A percentile compares a stretch with the other conserved stretches of the same genome.
Evolutionary conservation across 768 basidiomycete genomes (phyloP).

Genomic region (Russula griseocarnosa): DNA sequence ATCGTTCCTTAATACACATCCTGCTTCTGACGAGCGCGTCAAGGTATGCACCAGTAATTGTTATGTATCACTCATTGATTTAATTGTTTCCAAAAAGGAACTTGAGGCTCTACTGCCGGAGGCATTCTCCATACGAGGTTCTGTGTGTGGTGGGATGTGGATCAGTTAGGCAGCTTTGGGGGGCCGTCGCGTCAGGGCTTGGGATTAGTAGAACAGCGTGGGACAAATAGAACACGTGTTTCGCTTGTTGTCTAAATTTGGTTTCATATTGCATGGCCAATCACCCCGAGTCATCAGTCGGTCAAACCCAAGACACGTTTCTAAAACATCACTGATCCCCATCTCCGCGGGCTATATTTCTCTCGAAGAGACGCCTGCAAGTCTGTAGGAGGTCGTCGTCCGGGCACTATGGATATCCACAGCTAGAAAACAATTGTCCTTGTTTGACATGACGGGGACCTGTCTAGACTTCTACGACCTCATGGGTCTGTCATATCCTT

Average conservation of each 20-base stretch:
- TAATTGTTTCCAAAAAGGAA: slow-evolving; percentile 23
- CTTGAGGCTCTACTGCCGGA: slow-evolving; percentile 55
- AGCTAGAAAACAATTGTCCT: not conserved
- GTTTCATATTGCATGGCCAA: not conserved
- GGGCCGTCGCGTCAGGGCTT: not conserved
- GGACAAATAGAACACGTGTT: not conserved
- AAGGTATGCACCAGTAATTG: slow-evolving; percentile 44
- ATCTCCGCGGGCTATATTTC: not conserved
- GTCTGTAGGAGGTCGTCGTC: not conserved
- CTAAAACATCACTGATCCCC: not conserved
- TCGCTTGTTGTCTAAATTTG: not conserved
- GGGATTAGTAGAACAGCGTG: not conserved
- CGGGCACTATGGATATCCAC: not conserved
- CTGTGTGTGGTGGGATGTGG: slow-evolving; percentile 44
- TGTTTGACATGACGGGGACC: not conserved
- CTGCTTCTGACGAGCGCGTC: slow-evolving; percentile 65
- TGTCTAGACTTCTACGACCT: not conserved
- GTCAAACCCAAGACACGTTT: not conserved
- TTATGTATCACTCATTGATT: not conserved
- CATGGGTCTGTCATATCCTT: not conserved
- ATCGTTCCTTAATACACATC: slow-evolving; percentile 81
- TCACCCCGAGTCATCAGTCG: not conserved
- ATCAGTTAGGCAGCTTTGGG: slow-evolving; percentile 24
- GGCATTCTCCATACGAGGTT: slow-evolving; percentile 51
- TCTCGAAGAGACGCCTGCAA: not conserved